Base-by-base conservation (phyloP, 2,329 filamentous ascomycete genomes). In the Cladosporium cucumerinum region DNA sequence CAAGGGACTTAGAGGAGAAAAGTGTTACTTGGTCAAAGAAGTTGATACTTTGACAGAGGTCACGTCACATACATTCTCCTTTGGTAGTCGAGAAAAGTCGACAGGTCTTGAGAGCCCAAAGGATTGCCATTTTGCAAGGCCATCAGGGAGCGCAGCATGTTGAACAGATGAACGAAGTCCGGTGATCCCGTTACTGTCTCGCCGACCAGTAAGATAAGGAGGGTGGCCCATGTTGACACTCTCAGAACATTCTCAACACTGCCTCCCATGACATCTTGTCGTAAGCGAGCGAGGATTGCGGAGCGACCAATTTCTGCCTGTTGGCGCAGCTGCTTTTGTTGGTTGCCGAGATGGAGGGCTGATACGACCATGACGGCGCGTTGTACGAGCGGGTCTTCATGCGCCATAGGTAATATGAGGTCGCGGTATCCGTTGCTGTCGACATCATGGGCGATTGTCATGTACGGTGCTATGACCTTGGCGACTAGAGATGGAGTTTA, bases 141-240 rank as follows among this genome's bases (percentile, higher is more conserved):
- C 64, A 70, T 12, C 3, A 79, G 66, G 25, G 72, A 77, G 7
- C 73, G 70, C 28, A 79, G 67, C 72, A 80, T 78, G 58, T 77
- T 72, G 0, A 79, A 66, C 0, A 80, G 70, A 58, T 77, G 77
- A 0, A 66, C 67, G 57, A 76, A 80, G 34, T 80, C 78, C 23
- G 72, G 72, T 3, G 77, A 76, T 0, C 77, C 78, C 0, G 78
- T 80, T 7, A 80, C 78, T 0, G 78, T 79, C 16, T 80, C 78
- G 0, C 78, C 78, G 0, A 80, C 78, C 0, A 80, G 67, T 0
- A 80, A 71, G 0, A 80, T 74, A 1, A 80, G 66, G 12, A 80
- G 69, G 0, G 77, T 79, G 0, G 77, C 76, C 67, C 78, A 73
- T 2, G 75, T 78, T 12, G 72, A 78, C 0, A 74, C 71, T 34